Evolutionary conservation across 2,329 filamentous ascomycete genomes (phyloP), one percentile per base, ranked within the genome.

Genomic region (Dothiorella sarmentorum): DNA sequence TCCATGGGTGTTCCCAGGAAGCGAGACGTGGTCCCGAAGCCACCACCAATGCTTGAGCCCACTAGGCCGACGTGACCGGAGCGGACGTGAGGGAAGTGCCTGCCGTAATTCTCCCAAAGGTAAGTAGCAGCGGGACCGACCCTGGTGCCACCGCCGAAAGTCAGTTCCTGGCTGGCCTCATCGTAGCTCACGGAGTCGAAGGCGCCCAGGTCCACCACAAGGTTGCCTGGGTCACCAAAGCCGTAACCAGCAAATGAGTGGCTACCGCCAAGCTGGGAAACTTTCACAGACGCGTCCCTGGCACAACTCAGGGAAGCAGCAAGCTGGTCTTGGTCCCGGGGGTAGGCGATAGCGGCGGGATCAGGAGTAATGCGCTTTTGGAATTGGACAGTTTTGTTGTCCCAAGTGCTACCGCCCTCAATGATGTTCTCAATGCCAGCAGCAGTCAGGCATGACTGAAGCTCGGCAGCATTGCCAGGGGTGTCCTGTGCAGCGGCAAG

Each of bases 21-120:
- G 2, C 63, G 57, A n/a, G 61, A 62, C 0, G 63, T 65, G 0
- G 63, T 60, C 2, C 63, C 63, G 35, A 65, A 65, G 10, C 60
- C 63, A 10, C 58, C 61, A 2, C 63, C 63, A 13, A 63, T 63
- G 1, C 61, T 61, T 4, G 61, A 63, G 0, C 63, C 63, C 3
- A 62, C 53, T 3, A 65, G 59, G 17, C 63, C 63, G 1, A 65
- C 61, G 43, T 61, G 60, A 6, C 61, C 61, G 1, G 61, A 61
- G 29, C 63, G 55, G 5, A 64, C 63, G 22, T 65, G 63, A 15
- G 63, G 63, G 18, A 65, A 65, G 27, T 65, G 63, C 10, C 61
- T 61, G 13, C 58, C 59, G 33, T 64, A 53, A 29, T 65, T 65
- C 15, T 65, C 61, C 62, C 62, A 64, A 3, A 64, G 58, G 49